Conservation (phyloP, 257 asterid species). For the Solanum pimpinellifolium region DNA sequence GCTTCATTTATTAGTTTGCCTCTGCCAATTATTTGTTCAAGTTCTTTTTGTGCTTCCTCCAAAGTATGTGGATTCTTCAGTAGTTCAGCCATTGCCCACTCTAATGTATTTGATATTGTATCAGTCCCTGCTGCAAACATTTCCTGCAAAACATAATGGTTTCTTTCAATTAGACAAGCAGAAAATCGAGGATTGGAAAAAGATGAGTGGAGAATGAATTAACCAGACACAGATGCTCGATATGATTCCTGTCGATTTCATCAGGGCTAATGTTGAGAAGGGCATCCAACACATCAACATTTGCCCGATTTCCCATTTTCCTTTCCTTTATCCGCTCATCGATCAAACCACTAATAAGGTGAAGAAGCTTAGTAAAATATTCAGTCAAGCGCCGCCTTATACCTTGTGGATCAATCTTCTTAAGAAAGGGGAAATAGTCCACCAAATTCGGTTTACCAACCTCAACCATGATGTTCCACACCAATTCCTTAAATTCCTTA, state of each 20-base stretch:
- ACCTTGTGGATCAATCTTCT: slow-evolving; percentile 39
- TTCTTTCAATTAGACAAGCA: not conserved
- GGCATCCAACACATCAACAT: slow-evolving; percentile 22
- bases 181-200: not conserved
- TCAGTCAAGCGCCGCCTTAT: slow-evolving; percentile 1
- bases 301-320: not conserved
- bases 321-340: slow-evolving; percentile 22
- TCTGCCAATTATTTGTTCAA: slow-evolving; percentile 11
- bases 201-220: not conserved
- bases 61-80: slow-evolving; percentile 1
- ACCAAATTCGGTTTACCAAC: slow-evolving; percentile 28
- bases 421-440: slow-evolving; percentile 39
- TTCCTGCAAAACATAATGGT: slow-evolving; percentile 9
- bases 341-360: slow-evolving; percentile 21
- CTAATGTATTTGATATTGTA: slow-evolving; percentile 9
- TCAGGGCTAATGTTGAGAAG: slow-evolving; percentile 24
- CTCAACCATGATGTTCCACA: slow-evolving; percentile 24
- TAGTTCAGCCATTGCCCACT: slow-evolving; percentile 25
- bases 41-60: slow-evolving; percentile 17
- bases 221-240: slow-evolving; percentile 64
- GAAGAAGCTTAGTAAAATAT: slow-evolving; percentile 24
- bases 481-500: slow-evolving; percentile 38
- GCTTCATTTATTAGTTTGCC: slow-evolving; percentile 8
- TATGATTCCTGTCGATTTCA: slow-evolving; percentile 46
- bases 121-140: slow-evolving; percentile 20